These are phyloP conservation scores for Ensete glaucum DNA, from an alignment of 176 grass and related monocot species.

Conservation along the genomic window DNA sequence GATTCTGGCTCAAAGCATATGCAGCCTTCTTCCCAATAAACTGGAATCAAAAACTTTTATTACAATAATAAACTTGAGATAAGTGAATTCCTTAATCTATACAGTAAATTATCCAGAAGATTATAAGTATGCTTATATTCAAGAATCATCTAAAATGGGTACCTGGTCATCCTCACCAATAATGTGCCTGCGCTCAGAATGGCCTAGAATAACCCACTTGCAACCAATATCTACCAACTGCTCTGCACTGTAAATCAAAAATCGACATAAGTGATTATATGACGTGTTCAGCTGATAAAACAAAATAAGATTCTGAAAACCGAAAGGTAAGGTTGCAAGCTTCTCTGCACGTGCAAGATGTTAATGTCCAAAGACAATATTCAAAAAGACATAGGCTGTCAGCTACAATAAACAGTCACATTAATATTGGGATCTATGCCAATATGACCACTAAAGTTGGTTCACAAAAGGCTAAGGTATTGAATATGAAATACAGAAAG, in stretches of 20 bases:
- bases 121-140: slow-evolving; percentile 5
- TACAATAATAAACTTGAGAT: slow-evolving; percentile 6
- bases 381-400: no score
- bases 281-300: background rate
- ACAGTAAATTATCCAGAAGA: background rate
- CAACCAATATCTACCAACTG: slow-evolving; percentile 88
- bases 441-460: no score
- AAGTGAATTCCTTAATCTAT: background rate
- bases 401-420: no score
- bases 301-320: no score
- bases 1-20: slow-evolving; percentile 94
- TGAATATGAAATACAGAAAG: no score
- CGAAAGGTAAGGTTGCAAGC: no score
- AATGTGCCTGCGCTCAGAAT: slow-evolving; percentile 77
- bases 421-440: no score
- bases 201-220: slow-evolving; percentile 96
- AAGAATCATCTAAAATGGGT: background rate
- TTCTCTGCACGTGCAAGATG: no score
- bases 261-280: background rate
- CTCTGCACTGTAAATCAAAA: slow-evolving; percentile 44
- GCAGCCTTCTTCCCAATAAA: slow-evolving; percentile 96
- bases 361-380: no score
- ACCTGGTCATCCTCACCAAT: slow-evolving; percentile 92
- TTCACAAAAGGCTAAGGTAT: no score
- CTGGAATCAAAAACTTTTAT: slow-evolving; percentile 31